These are phyloP conservation scores for Salix koriyanagi DNA, from an alignment of 345 rosid genomes.

Conservation along the genomic window DNA sequence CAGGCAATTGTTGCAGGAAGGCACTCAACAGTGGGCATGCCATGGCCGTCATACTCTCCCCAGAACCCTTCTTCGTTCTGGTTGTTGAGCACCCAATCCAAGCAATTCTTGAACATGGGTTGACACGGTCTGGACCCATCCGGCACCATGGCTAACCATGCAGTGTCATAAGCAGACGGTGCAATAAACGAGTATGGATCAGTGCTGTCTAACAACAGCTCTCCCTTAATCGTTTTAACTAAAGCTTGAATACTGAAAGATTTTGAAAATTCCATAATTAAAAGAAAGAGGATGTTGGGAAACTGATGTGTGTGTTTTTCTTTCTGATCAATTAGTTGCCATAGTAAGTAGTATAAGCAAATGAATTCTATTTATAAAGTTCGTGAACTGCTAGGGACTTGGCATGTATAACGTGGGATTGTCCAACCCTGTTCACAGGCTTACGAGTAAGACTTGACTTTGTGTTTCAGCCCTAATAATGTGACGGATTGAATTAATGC, in stretches of 20 bases:
- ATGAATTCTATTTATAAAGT: too few relatives aligned
- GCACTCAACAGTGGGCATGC: constrained; percentile 28
- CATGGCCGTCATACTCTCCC: constrained; percentile 38
- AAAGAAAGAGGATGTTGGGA: background rate
- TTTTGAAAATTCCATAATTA: constrained; percentile 12
- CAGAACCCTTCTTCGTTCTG: constrained; percentile 49
- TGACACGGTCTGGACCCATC: constrained; percentile 1
- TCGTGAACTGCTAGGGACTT: too few relatives aligned
- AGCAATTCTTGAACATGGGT: constrained; percentile 53
- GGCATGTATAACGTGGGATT: too few relatives aligned
- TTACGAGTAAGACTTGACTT: too few relatives aligned
- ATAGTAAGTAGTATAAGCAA: too few relatives aligned
- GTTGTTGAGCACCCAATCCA: constrained; percentile 54
- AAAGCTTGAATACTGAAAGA: constrained; percentile 16
- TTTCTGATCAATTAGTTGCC: too few relatives aligned
- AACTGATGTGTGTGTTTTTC: too few relatives aligned
- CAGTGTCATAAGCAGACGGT: constrained; percentile 54
- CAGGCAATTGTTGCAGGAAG: constrained; percentile 53
- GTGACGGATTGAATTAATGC: too few relatives aligned
- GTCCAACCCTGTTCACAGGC: too few relatives aligned
- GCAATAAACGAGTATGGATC: constrained; percentile 35
- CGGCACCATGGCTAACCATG: constrained; percentile 60
- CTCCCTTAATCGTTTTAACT: constrained; percentile 31
- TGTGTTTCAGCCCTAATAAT: too few relatives aligned
- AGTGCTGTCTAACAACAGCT: constrained; percentile 7